Evolutionary conservation across 495 filamentous ascomycete species (phyloP), one percentile per base, ranked within the genome.

Genomic region (Ramalina intermedia): DNA sequence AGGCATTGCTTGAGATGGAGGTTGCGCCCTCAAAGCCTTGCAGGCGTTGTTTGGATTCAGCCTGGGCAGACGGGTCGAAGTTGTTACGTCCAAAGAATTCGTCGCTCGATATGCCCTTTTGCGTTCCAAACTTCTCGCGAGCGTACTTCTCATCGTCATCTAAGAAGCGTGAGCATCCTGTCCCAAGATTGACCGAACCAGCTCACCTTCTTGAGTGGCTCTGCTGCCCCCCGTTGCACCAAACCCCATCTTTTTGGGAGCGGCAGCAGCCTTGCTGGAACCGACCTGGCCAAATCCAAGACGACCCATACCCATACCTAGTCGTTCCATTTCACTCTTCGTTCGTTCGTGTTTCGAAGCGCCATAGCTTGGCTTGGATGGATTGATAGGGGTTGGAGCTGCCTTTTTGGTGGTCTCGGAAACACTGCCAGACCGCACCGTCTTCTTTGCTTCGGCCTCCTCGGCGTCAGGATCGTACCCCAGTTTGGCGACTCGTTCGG

Each of bases 21-120:
- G 81, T 82, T 11, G 91, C 91, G 41, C 91, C 85, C 61, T 96
- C 91, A 61, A 98, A 98, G 18, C 87, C 81, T 63, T 85, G 80
- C 37, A 98, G 76, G 13, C 91, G 78, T 12, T 75, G 69, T 67
- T 91, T 89, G 44, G 91, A 88, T 69, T 96, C 89, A 39, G 81
- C 72, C 59, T 89, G 82, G 4, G 82, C 80, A 33, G 69, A 67
- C 26, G 89, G 79, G 56, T 98, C 87, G 60, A 82, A 96, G 43
- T 74, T 66, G 23, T 86, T 84, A 57, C 89, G 90, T 50, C 89
- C 87, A 62, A 98, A 98, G 70, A 94, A 96, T 58, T 98, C 91
- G 66, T 98, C 91, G 3, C 87, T 94, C 1, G 88, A 95, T 55
- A 98, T 98, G 62, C 84, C 84, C 71, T 95, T 96, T 67, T 98